A percentile compares a stretch with the other conserved stretches of the same genome.
These are phyloP conservation scores for Daldinia loculata DNA, from an alignment of 495 filamentous ascomycete genomes.

Conservation along the genomic window DNA sequence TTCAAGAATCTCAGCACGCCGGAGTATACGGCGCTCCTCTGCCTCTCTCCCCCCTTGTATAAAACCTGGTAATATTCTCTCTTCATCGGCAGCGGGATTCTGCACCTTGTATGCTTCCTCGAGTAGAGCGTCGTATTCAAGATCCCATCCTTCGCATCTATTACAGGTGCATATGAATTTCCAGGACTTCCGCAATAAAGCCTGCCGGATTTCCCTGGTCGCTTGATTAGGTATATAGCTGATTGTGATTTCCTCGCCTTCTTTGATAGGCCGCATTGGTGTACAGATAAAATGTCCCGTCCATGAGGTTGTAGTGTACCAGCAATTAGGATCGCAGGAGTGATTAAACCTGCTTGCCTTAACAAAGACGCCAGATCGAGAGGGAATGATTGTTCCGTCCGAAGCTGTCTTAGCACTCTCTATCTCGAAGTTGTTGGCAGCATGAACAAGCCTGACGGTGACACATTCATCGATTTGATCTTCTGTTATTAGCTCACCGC, in stretches of 20 bases:
- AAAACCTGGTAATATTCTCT: not conserved
- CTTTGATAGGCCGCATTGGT: slow-evolving; percentile 6
- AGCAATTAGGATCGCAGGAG: slow-evolving; percentile 21
- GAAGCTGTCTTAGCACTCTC: not conserved
- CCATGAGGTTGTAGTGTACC: not conserved
- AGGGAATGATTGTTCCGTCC: not conserved
- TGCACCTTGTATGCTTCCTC: not conserved
- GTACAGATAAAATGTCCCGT: not conserved
- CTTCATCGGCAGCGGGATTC: not conserved
- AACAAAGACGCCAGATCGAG: slow-evolving; percentile 8
- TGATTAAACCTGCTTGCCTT: slow-evolving; percentile 31
- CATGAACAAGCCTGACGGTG: not conserved
- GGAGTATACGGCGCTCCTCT: not conserved
- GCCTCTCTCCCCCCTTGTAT: not conserved
- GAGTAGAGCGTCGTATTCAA: not conserved
- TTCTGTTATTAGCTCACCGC: not conserved
- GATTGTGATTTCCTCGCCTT: slow-evolving; percentile 19
- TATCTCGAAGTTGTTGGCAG: slow-evolving; percentile 8
- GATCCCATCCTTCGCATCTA: not conserved
- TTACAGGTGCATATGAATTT: not conserved
- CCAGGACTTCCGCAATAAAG: not conserved
- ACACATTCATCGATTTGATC: not conserved
- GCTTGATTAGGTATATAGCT: slow-evolving; percentile 9
- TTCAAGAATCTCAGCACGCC: not conserved
- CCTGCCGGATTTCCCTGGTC: not conserved